Evolutionary conservation across 139 green algal genomes (phyloP).

Genomic region (Pleodorina starrii): DNA sequence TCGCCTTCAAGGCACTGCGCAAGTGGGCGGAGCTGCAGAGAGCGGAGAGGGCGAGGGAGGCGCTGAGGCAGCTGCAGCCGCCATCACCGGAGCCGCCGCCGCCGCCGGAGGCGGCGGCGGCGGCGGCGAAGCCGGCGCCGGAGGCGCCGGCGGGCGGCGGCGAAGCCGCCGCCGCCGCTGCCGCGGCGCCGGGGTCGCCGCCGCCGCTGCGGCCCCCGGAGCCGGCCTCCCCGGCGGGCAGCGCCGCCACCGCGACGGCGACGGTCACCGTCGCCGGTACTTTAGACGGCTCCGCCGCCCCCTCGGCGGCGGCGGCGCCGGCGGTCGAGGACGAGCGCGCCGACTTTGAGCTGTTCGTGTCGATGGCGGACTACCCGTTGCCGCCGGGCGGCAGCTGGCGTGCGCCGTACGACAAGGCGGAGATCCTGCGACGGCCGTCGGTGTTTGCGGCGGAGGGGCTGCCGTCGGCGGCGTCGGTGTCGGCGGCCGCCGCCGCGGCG

Average conservation of each 20-base stretch:
- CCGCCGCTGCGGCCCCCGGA: not conserved
- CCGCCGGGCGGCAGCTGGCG: constrained; percentile 45
- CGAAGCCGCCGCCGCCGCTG: not conserved
- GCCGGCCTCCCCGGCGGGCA: not conserved
- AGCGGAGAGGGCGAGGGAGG: not conserved
- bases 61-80: not conserved
- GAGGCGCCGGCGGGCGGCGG: not conserved
- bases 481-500: not conserved
- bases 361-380: constrained; percentile 48
- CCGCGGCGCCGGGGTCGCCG: not conserved
- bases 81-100: not conserved
- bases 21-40: constrained; percentile 38
- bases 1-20: constrained; percentile 49
- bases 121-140: not conserved
- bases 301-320: not conserved
- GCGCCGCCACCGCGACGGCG: not conserved
- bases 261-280: not conserved
- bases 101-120: not conserved
- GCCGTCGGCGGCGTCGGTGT: not conserved
- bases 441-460: not conserved
- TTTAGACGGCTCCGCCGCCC: too few relatives aligned
- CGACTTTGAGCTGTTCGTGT: constrained; percentile 41
- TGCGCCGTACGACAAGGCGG: constrained; percentile 21
- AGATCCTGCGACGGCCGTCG: constrained; percentile 4
- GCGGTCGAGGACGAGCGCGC: not conserved